Percentiles rank a stretch among this genome's conserved stretches.
Conservation (phyloP, 108 stramenopile genomes). For the Parietichytrium sp. region DNA sequence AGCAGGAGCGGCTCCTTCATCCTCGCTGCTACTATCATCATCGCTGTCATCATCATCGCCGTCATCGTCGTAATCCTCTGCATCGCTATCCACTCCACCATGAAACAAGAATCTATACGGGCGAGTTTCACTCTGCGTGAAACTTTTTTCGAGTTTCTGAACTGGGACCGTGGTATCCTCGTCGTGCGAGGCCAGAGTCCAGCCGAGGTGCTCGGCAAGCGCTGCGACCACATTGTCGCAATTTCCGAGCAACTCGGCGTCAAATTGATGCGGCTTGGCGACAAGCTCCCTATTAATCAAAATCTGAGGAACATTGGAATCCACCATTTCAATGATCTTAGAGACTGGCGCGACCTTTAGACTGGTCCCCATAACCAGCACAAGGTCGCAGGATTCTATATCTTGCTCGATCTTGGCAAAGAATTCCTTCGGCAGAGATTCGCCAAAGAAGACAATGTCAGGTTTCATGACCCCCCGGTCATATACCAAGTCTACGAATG, state of each 20-base stretch:
- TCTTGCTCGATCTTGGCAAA: constrained; percentile 43
- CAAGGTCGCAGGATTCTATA: constrained; percentile 46
- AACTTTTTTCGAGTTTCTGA: not conserved
- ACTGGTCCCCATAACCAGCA: constrained; percentile 58
- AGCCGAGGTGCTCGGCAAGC: not conserved
- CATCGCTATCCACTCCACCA: not conserved
- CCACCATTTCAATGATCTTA: constrained; percentile 45
- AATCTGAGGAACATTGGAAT: constrained; percentile 50
- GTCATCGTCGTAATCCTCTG: not conserved
- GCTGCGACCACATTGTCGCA: not conserved
- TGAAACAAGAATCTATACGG: not conserved
- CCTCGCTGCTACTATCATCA: too few relatives aligned
- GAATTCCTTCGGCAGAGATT: constrained; percentile 48
- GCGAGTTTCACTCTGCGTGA: not conserved
- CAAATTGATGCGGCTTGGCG: constrained; percentile 44
- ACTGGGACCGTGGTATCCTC: not conserved
- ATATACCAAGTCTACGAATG: not conserved
- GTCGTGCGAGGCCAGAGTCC: not conserved
- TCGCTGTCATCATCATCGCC: not conserved
- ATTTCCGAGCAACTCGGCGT: constrained; percentile 53
- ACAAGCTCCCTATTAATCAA: constrained; percentile 51
- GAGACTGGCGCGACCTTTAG: constrained; percentile 79
- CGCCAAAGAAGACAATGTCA: constrained; percentile 66
- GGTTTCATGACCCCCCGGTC: constrained; percentile 57
- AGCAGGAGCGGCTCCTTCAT: too few relatives aligned